Evolutionary conservation across 1,139 yeast species (phyloP).

Genomic region (Hanseniaspora gamundiae): DNA sequence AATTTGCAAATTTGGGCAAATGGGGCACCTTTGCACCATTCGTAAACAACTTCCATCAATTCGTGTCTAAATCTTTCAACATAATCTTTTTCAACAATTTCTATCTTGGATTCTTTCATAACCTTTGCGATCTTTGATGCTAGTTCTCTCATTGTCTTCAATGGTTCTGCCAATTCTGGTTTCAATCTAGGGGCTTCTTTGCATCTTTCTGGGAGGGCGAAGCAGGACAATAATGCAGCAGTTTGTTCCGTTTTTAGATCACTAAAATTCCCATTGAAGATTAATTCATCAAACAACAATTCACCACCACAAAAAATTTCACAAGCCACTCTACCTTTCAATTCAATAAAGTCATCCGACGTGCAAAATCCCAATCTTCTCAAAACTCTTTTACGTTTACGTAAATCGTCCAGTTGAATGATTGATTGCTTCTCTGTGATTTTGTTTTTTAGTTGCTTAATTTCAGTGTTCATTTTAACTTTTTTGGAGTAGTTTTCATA

Average conservation of each 20-base stretch:
- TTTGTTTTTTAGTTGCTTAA: constrained; percentile 48
- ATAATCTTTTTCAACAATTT: constrained; percentile 81
- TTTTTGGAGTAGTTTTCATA: constrained; percentile 57
- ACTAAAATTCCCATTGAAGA: constrained; percentile 89
- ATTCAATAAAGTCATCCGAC: constrained; percentile 69
- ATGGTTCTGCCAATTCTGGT: constrained; percentile 83
- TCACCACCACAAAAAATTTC: constrained; percentile 91
- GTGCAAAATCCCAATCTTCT: constrained; percentile 81
- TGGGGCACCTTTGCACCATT: constrained; percentile 94
- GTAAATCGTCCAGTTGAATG: constrained; percentile 85
- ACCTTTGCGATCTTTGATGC: constrained; percentile 84
- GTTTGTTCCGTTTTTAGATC: constrained; percentile 81
- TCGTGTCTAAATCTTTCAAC: constrained; percentile 84
- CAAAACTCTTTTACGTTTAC: constrained; percentile 82
- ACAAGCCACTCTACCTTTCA: constrained; percentile 86
- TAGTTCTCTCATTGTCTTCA: constrained; percentile 76
- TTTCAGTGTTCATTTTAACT: constrained; percentile 47
- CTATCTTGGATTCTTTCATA: constrained; percentile 79
- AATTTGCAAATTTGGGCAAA: constrained; percentile 95
- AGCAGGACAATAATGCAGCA: constrained; percentile 84
- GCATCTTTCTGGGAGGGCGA: constrained; percentile 93
- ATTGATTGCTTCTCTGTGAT: constrained; percentile 81
- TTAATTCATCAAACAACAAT: constrained; percentile 73
- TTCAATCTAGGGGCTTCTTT: constrained; percentile 77
- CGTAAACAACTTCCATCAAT: constrained; percentile 90